These are phyloP conservation scores for Aspergillus unguis DNA, from an alignment of 2,329 filamentous ascomycete genomes.

Conservation along the genomic window DNA sequence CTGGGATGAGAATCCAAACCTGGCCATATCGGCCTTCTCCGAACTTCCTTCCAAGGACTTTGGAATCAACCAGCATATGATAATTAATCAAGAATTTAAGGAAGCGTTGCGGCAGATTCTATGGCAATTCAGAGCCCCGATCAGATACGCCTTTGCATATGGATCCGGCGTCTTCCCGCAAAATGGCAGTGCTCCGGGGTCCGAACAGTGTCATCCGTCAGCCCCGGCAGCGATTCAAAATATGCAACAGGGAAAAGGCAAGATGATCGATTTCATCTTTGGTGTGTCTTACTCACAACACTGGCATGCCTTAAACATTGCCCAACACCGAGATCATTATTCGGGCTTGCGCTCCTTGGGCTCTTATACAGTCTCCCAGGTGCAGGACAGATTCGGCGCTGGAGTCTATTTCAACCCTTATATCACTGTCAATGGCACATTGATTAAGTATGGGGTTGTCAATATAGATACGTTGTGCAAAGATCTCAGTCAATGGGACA, in stretches of 20 bases:
- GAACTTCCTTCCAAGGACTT: constrained; percentile 77
- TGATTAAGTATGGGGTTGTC: constrained; percentile 98
- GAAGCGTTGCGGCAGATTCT: constrained; percentile 81
- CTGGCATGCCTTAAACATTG: constrained; percentile 91
- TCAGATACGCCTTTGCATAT: constrained; percentile 95
- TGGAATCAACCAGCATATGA: constrained; percentile 93
- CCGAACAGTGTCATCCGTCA: constrained; percentile 64
- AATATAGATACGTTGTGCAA: constrained; percentile 84
- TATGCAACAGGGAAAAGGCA: constrained; percentile 80
- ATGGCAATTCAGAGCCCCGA: constrained; percentile 87
- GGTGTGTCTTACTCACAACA: constrained; percentile 92
- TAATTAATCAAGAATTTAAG: constrained; percentile 94
- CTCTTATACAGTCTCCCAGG: constrained; percentile 75
- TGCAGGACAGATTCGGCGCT: constrained; percentile 85
- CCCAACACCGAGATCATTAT: constrained; percentile 87
- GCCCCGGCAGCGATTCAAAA: constrained; percentile 76
- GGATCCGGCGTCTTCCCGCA: constrained; percentile 96
- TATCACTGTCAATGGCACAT: constrained; percentile 86
- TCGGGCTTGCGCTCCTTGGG: constrained; percentile 79
- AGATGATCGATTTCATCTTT: constrained; percentile 99
- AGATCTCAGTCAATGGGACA: constrained; percentile 89
- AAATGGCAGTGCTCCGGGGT: constrained; percentile 44
- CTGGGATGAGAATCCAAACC: constrained; percentile 74
- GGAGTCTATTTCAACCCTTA: constrained; percentile 98
- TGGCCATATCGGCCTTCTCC: constrained; percentile 69